These are phyloP conservation scores for Cucurbita pepo DNA, from an alignment of 306 rosid species.

Conservation along the genomic window DNA sequence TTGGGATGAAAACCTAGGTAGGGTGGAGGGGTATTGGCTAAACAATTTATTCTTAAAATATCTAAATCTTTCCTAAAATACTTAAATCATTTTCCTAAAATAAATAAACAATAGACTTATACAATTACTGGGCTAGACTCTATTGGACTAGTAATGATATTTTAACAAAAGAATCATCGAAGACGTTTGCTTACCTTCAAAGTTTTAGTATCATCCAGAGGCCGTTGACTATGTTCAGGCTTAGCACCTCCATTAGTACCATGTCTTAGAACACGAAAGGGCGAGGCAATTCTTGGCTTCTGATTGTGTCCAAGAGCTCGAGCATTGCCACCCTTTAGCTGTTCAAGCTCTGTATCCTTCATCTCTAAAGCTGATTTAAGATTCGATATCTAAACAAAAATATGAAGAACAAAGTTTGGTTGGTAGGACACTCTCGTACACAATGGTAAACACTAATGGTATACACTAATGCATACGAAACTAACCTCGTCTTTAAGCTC, in stretches of 20 bases:
- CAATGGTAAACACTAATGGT: too few relatives aligned
- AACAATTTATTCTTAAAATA: too few relatives aligned
- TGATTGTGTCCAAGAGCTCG: constrained; percentile 34
- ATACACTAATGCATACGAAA: not conserved
- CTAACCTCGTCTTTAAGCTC: constrained; percentile 83
- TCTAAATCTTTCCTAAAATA: too few relatives aligned
- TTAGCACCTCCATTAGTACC: constrained; percentile 26
- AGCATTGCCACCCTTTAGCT: constrained; percentile 36
- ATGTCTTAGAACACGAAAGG: constrained; percentile 53
- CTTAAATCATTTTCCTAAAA: too few relatives aligned
- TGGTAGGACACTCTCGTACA: too few relatives aligned
- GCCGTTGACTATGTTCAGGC: constrained; percentile 39
- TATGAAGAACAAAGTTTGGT: not conserved
- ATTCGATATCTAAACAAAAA: constrained; percentile 40
- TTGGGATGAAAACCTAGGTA: too few relatives aligned
- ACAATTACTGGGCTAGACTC: too few relatives aligned
- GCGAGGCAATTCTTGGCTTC: constrained; percentile 62
- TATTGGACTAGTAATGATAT: too few relatives aligned
- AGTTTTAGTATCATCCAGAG: constrained; percentile 35
- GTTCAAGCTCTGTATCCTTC: constrained; percentile 71
- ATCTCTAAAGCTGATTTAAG: constrained; percentile 64
- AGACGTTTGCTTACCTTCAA: constrained; percentile 29
- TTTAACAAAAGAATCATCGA: too few relatives aligned
- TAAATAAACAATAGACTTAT: too few relatives aligned
- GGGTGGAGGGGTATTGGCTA: too few relatives aligned